phyloP scores from a whole-genome alignment of 1,284 basidiomycete genomes.

The Pascua sp. region DNA sequence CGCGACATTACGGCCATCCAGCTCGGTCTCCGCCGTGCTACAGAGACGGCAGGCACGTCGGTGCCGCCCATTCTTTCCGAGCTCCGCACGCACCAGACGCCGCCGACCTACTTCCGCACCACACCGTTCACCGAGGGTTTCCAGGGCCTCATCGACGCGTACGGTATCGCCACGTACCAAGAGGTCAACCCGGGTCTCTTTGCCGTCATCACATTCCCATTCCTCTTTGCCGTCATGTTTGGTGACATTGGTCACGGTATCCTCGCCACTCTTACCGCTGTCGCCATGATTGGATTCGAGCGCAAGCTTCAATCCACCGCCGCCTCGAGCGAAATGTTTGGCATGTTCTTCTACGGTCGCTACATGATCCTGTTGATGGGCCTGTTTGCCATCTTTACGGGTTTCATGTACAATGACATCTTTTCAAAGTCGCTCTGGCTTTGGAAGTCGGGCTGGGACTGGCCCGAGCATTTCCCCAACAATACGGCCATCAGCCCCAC shows the following conservation, averaged over 20 bases:
- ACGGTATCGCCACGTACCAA: conserved; percentile 91
- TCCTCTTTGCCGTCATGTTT: conserved; percentile 99
- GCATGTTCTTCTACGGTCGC: conserved; percentile 92
- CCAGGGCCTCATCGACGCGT: conserved; percentile 97
- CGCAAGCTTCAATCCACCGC: conserved; percentile 70
- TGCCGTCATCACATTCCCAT: conserved; percentile 92
- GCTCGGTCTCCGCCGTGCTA: conserved; percentile 83
- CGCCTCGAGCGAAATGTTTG: conserved; percentile 68
- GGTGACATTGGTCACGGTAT: conserved; percentile 96
- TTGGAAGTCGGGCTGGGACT: conserved; percentile 86
- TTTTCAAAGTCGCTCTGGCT: conserved; percentile 90
- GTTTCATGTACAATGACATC: conserved; percentile 98
- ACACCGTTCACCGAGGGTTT: conserved; percentile 97
- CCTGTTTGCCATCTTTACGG: conserved; percentile 89
- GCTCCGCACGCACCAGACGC: conserved; percentile 81
- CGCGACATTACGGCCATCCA: conserved; percentile 85
- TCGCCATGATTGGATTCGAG: conserved; percentile 83
- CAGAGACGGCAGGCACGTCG: conserved; percentile 88
- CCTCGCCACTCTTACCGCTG: conserved; percentile 72
- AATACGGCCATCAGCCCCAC: conserved; percentile 54
- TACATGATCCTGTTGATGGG: conserved; percentile 99
- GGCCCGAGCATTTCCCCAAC: conserved; percentile 57
- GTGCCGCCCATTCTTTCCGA: conserved; percentile 91
- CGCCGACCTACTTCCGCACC: conserved; percentile 91
- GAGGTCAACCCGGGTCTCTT: conserved; percentile 97